Base-by-base conservation (phyloP, 768 basidiomycete genomes). In the Wakefieldia striispora region DNA sequence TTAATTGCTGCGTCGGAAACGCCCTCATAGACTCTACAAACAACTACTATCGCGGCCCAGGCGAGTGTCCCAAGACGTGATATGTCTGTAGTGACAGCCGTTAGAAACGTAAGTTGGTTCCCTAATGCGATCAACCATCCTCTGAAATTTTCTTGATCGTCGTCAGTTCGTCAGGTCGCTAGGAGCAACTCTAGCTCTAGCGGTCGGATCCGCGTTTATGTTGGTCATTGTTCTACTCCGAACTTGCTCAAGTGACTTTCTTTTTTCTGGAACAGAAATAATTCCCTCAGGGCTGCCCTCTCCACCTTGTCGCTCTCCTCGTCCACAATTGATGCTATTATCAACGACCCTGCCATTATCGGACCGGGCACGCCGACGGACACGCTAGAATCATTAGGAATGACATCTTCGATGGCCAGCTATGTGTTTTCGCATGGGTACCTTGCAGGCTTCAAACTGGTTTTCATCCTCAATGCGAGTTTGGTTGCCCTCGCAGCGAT, bases 61-160 rank as follows among this genome's bases (percentile, higher is more conserved):
- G 86, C 86, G 0, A 82, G 84, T 21, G 88, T 90, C 0, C 66
- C 79, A 0, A 69, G 87, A 34, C 73, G 73, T 35, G 87, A 91
- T 52, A 88, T 90, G 86, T 83, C 84, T 1, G 83, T 86, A 9
- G 86, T 88, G 0, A 89, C 87, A 0, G 82, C 81, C 0, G 76
- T 82, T 47, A 74, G 83, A 42, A 85, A 84, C 60, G 82, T 81
- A 46, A 31, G 75, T 54, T 12, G 11, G 17, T 8, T 27, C 3
- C 37, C 17, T 20, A 16, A 20, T 44, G 16, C 56, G 47, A 37
- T 11, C 35, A 5, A 40, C n/a, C 6, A 6, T 40, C 47, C 8
- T 6, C 40, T 56, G 35, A 56, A 9, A 31, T 14, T 8, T 16
- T 29, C n/a, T 19, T 11, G 33, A 13, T 23, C 38, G 8, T 27